Conservation (phyloP, 2,329 filamentous ascomycete genomes). For the Trichophyton benhamiae region DNA sequence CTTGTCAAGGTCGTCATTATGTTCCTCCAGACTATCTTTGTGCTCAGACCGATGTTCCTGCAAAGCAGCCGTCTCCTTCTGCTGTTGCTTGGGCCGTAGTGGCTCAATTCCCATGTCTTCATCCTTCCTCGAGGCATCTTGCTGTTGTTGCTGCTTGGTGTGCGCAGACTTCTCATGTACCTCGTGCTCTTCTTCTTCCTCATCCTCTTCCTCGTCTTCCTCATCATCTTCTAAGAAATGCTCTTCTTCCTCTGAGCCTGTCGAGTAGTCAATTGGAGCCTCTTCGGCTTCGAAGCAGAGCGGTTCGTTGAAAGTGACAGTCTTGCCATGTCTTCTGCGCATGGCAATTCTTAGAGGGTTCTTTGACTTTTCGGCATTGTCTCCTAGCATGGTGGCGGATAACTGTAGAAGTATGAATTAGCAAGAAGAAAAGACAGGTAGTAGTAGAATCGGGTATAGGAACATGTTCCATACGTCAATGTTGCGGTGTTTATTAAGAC, state of each 20-base stretch:
- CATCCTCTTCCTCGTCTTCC: constrained; percentile 21
- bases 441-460: not conserved
- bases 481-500: constrained; percentile 94
- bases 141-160: constrained; percentile 15
- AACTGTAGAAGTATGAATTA: constrained; percentile 36
- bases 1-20: not conserved
- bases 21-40: not conserved
- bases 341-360: constrained; percentile 76
- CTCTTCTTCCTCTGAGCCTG: constrained; percentile 52
- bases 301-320: constrained; percentile 70
- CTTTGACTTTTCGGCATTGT: constrained; percentile 66
- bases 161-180: not conserved
- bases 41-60: not conserved
- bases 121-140: constrained; percentile 21
- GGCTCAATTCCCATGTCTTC: constrained; percentile 34
- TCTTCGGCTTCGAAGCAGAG: constrained; percentile 84
- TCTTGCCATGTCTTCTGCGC: constrained; percentile 69
- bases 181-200: constrained; percentile 16
- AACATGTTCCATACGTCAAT: constrained; percentile 60
- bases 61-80: constrained; percentile 21
- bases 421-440: not conserved
- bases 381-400: constrained; percentile 58
- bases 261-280: constrained; percentile 62
- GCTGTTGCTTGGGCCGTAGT: constrained; percentile 32
- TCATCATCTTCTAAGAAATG: constrained; percentile 32